These are phyloP conservation scores for Inonotus hispidus DNA, from an alignment of 1,284 basidiomycete species.

Conservation along the genomic window DNA sequence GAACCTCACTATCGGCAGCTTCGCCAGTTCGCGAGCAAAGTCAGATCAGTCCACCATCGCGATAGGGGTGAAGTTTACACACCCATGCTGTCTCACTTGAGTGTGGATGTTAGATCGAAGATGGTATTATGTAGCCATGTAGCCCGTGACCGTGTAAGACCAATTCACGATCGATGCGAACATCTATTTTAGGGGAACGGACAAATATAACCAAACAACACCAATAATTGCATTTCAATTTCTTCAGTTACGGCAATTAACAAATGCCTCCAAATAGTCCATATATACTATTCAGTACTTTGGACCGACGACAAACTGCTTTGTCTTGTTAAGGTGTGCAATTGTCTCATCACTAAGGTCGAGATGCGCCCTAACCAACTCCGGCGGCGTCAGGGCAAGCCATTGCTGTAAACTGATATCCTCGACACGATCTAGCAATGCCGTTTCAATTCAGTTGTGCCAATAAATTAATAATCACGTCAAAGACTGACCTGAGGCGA, in stretches of 20 bases:
- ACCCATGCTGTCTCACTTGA: too few species aligned
- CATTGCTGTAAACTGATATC: conserved; percentile 67
- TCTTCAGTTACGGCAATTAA: too few species aligned
- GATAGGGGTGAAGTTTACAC: too few species aligned
- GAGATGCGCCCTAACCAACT: conserved; percentile 57
- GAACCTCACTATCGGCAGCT: neutral
- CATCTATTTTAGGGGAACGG: too few species aligned
- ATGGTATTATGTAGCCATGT: neutral
- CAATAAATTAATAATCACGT: too few species aligned
- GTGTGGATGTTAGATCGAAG: neutral
- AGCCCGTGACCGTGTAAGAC: neutral
- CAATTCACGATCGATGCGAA: too few species aligned
- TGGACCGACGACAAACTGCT: conserved; percentile 43
- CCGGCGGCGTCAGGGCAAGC: conserved; percentile 62
- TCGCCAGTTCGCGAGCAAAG: neutral
- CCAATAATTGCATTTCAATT: too few species aligned
- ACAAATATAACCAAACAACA: too few species aligned
- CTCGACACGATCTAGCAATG: conserved; percentile 45
- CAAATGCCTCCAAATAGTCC: too few species aligned
- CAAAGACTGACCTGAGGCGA: conserved; percentile 41
- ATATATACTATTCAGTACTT: neutral
- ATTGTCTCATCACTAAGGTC: conserved; percentile 49
- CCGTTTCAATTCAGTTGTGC: neutral
- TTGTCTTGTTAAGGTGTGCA: conserved; percentile 46
- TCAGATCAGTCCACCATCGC: too few species aligned